phyloP scores from a whole-genome alignment of 768 basidiomycete genomes.

The Boletus speciosus region DNA sequence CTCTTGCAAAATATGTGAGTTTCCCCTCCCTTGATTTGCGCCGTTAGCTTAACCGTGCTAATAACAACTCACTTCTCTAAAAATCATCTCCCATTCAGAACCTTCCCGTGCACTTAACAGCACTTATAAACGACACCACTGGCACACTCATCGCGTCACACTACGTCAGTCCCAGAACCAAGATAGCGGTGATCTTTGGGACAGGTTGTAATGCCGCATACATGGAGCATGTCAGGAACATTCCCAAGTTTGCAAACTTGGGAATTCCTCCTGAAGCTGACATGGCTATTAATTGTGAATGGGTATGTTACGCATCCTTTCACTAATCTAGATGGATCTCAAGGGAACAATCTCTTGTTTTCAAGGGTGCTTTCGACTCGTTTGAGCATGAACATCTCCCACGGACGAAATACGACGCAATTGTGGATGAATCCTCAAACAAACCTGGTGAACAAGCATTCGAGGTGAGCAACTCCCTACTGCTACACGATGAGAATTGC shows the following conservation, averaged over 20 bases:
- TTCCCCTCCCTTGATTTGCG: background rate
- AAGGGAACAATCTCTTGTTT: background rate
- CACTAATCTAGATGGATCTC: background rate
- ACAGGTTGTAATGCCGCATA: slow-evolving; percentile 99
- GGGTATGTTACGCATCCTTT: slow-evolving; percentile 47
- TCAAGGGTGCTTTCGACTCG: slow-evolving; percentile 94
- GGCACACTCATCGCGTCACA: slow-evolving; percentile 96
- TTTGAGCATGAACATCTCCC: slow-evolving; percentile 93
- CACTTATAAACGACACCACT: slow-evolving; percentile 96
- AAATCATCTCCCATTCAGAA: slow-evolving; percentile 41
- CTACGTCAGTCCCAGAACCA: slow-evolving; percentile 88
- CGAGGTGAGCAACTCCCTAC: slow-evolving; percentile 49
- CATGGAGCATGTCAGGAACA: slow-evolving; percentile 85
- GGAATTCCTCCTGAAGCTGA: slow-evolving; percentile 60
- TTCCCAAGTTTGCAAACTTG: slow-evolving; percentile 80
- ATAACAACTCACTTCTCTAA: background rate
- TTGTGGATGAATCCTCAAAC: slow-evolving; percentile 91
- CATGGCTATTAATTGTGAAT: slow-evolving; percentile 98
- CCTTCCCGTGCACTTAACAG: slow-evolving; percentile 79
- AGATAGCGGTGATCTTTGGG: slow-evolving; percentile 95
- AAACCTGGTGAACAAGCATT: slow-evolving; percentile 96
- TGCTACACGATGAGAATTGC: background rate
- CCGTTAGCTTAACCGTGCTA: background rate
- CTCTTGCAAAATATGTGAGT: slow-evolving; percentile 73
- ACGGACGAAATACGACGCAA: slow-evolving; percentile 89